Evolutionary conservation across 768 basidiomycete genomes (phyloP).

Genomic region (Auricularia sp.): DNA sequence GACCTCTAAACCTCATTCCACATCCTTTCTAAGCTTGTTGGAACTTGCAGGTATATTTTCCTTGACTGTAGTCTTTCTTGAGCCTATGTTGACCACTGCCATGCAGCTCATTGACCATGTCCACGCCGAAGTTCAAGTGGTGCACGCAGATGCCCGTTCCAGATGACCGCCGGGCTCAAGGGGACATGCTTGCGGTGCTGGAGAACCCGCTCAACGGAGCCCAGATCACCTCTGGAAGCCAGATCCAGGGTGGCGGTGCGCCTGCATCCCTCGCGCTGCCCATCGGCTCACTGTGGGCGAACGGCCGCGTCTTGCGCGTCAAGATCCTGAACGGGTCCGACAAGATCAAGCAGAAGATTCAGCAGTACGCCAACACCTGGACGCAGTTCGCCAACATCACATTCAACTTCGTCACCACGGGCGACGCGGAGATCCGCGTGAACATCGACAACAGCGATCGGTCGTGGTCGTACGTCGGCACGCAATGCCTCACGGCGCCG

Average conservation of each 20-base stretch:
- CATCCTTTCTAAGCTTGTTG: no score
- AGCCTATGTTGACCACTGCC: no score
- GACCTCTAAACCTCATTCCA: no score
- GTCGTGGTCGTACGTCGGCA: not conserved
- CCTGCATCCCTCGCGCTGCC: not conserved
- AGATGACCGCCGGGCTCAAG: not conserved
- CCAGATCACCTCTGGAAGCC: not conserved
- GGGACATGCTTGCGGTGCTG: not conserved
- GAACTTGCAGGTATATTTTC: no score
- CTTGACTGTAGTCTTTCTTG: no score
- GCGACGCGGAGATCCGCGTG: not conserved
- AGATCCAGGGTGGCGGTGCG: no score
- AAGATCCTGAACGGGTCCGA: not conserved
- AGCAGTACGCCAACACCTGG: not conserved
- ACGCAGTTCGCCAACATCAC: not conserved
- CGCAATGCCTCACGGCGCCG: not conserved
- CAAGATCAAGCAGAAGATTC: not conserved
- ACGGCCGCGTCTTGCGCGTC: not conserved
- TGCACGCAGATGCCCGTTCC: not conserved
- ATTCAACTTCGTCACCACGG: not conserved
- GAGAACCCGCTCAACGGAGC: not conserved
- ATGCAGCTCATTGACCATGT: no score
- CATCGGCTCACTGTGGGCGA: not conserved
- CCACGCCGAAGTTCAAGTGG: not conserved
- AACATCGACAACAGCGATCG: not conserved